Conservation (phyloP, 2,329 filamentous ascomycete genomes). For the Apiospora saccharicola region DNA sequence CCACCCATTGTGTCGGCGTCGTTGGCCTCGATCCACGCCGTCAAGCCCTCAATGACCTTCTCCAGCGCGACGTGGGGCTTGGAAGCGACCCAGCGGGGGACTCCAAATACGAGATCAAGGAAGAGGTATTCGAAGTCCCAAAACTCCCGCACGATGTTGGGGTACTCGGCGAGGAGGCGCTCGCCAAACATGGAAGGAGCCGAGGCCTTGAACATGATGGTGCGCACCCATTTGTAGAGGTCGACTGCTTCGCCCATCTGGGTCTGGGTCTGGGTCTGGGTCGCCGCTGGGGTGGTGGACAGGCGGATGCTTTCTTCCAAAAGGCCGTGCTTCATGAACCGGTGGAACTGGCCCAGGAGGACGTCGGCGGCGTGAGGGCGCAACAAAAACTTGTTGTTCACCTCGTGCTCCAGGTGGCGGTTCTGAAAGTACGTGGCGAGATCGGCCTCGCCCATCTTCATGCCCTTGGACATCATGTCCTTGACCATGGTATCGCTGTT, state of each 20-base stretch:
- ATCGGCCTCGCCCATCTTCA: not conserved
- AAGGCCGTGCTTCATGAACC: not conserved
- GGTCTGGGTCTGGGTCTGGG: not conserved
- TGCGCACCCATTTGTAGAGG: not conserved
- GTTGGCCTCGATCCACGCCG: not conserved
- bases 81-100: not conserved
- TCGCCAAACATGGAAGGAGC: not conserved
- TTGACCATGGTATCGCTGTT: conserved; percentile 1
- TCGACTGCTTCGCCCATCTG: not conserved
- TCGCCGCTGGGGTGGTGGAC: not conserved
- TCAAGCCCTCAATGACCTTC: not conserved
- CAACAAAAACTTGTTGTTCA: not conserved
- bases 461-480: conserved; percentile 2
- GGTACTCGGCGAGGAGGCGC: not conserved
- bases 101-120: not conserved
- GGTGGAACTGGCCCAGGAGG: not conserved
- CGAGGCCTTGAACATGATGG: not conserved
- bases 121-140: not conserved
- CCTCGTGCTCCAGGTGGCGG: not conserved
- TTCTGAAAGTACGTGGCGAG: not conserved
- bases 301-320: not conserved
- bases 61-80: not conserved
- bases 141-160: not conserved
- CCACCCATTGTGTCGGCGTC: not conserved
- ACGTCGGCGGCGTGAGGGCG: not conserved